A percentile compares a stretch with the other conserved stretches of the same genome.
Evolutionary conservation across 2,329 filamentous ascomycete genomes (phyloP).

Genomic region (Pseudogymnoascus sp.): DNA sequence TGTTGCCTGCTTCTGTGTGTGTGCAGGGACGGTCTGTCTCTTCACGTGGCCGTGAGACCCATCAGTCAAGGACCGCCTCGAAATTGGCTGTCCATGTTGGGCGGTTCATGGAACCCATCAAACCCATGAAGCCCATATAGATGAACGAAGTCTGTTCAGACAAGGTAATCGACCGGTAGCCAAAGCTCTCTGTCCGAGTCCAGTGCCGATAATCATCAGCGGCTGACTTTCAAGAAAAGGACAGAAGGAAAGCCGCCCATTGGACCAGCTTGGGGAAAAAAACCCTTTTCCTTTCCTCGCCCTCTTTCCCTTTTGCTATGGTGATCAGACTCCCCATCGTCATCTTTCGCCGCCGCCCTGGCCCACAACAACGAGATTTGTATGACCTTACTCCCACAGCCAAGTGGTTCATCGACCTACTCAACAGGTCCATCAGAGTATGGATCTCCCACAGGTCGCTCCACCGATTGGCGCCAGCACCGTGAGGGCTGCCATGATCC

Average conservation of each 20-base stretch:
- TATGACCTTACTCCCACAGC: neutral
- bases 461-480: neutral
- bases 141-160: neutral
- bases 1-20: neutral
- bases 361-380: constrained; percentile 1
- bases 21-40: neutral
- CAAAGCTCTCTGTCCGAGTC: neutral
- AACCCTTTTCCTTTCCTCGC: neutral
- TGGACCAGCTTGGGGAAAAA: neutral
- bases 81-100: neutral
- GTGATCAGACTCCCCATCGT: neutral
- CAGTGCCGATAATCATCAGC: neutral
- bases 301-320: neutral
- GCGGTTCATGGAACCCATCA: neutral
- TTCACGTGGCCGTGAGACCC: neutral
- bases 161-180: neutral
- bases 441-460: neutral
- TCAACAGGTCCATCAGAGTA: neutral
- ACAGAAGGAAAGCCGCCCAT: neutral
- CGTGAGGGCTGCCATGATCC: neutral
- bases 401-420: neutral
- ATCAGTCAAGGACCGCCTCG: neutral
- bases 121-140: neutral
- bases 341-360: neutral
- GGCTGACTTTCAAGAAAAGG: neutral